Base-by-base conservation (phyloP, 1,139 yeast species). In the Geotrichum reessii region DNA sequence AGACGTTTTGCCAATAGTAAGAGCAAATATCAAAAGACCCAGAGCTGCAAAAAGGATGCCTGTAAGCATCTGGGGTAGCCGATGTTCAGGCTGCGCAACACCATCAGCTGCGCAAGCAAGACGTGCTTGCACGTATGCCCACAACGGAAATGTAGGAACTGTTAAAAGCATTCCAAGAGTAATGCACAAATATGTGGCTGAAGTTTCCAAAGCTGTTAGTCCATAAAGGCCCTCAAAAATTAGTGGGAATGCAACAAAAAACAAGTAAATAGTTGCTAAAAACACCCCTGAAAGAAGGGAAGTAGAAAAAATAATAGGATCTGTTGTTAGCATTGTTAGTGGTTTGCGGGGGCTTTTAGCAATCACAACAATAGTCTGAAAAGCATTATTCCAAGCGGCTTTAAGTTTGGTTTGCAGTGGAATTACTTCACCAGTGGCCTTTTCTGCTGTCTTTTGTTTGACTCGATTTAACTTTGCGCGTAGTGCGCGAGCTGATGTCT, bases 371-470 rank as follows among this genome's bases (percentile, higher is more conserved):
- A 27, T 25, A 21, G 47, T 37, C 24, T 40, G 21, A 11, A 47
- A 46, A 8, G 47, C 42, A 19, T 37, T 37, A 14, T 47, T 22
- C 12, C 42, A 19, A 5, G 4, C 27, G 19, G 22, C 24, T 3
- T 9, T 90, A 88, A 73, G 90, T 96, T 73, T 87, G 95, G 75
- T 89, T 96, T 19, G 96, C 89, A 91, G 87, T 86, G 65, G 89
- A 87, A 69, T 85, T 84, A 17, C 76, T 75, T 69, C 88, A 85
- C 56, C 95, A 95, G 8, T 11, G 2, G 42, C 42, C 17, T 37
- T 37, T 37, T 37, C 42, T 6, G 95, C 86, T 73, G 86, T 87
- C 69, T 83, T 81, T 77, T 96, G 81, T 65, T 75, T 74, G 46
- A 96, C 96, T 69, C 89, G 81, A 6, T 19, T 11, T 27, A 31